phyloP scores from a whole-genome alignment of 2,329 filamentous ascomycete genomes.

The Drechslerella dactyloides region DNA sequence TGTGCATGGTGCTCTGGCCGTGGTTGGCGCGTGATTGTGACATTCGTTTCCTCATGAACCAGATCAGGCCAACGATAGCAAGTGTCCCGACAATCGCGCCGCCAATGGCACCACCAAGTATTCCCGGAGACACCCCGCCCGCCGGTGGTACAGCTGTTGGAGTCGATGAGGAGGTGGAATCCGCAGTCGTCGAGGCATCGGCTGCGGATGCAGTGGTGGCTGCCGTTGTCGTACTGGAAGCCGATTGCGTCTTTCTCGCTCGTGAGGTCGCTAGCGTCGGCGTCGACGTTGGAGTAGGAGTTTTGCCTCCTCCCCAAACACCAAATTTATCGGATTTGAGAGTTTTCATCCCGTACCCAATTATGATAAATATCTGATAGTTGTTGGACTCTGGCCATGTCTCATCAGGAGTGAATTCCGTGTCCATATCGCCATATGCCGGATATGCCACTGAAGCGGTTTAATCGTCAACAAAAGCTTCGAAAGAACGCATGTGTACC shows the following conservation, averaged over 20 bases:
- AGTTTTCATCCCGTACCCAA: slow-evolving; percentile 31
- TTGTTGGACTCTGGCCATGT: slow-evolving; percentile 44
- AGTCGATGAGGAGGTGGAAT: slow-evolving; percentile 4
- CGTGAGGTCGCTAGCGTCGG: slow-evolving; percentile 8
- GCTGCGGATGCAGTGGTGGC: slow-evolving; percentile 8
- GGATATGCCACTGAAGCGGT: slow-evolving; percentile 25
- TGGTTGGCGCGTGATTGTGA: slow-evolving; percentile 29
- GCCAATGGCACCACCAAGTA: slow-evolving; percentile 36
- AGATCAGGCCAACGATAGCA: slow-evolving; percentile 35
- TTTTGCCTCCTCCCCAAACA: slow-evolving; percentile 41
- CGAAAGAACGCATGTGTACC: too few species aligned
- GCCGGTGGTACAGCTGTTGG: slow-evolving; percentile 2
- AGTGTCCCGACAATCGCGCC: slow-evolving; percentile 37
- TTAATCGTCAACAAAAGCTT: too few species aligned
- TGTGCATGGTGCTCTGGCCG: slow-evolving; percentile 3
- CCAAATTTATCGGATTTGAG: slow-evolving; percentile 33
- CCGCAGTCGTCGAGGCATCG: slow-evolving; percentile 1
- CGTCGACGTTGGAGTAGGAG: slow-evolving; percentile 7
- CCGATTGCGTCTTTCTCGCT: slow-evolving; percentile 18
- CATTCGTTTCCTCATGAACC: slow-evolving; percentile 41
- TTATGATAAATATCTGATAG: slow-evolving; percentile 42
- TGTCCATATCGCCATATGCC: slow-evolving; percentile 35
- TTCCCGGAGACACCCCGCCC: slow-evolving; percentile 6
- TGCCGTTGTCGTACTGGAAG: slow-evolving; percentile 10
- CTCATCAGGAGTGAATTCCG: slow-evolving; percentile 21